Percentiles rank a stretch among this genome's conserved stretches.
Evolutionary conservation across 257 asterid species (phyloP).

Genomic region (Solanum gandarillasii): DNA sequence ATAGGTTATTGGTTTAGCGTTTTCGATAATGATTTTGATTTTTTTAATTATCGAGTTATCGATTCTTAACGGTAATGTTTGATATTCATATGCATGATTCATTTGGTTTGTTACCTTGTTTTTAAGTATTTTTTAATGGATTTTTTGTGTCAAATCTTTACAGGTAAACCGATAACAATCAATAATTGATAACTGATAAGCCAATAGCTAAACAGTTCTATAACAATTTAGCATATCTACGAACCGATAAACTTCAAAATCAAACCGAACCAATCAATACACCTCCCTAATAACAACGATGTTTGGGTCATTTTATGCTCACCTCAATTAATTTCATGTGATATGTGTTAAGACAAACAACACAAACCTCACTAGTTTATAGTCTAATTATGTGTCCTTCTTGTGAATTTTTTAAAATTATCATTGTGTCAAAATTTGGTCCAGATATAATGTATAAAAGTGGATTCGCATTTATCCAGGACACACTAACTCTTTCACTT

Average conservation of each 20-base stretch:
- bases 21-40: too few species aligned
- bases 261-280: not conserved
- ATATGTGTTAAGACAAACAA: not conserved
- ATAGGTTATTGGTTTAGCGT: not conserved
- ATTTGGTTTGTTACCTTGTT: not conserved
- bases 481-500: not conserved
- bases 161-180: not conserved
- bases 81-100: too few species aligned
- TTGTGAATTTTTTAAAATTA: not conserved
- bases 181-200: too few species aligned
- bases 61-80: too few species aligned
- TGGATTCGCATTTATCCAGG: not conserved
- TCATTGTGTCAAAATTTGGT: not conserved
- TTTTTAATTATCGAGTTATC: accelerated
- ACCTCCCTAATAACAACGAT: not conserved
- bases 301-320: not conserved
- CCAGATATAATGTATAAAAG: not conserved
- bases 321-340: not conserved
- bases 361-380: not conserved
- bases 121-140: too few species aligned
- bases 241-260: not conserved
- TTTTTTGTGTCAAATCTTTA: not conserved
- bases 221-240: not conserved
- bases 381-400: not conserved
- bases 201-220: not conserved